Base-by-base conservation (phyloP, 805 yeast species). In the Sungouiozyma ichnusensis region DNA sequence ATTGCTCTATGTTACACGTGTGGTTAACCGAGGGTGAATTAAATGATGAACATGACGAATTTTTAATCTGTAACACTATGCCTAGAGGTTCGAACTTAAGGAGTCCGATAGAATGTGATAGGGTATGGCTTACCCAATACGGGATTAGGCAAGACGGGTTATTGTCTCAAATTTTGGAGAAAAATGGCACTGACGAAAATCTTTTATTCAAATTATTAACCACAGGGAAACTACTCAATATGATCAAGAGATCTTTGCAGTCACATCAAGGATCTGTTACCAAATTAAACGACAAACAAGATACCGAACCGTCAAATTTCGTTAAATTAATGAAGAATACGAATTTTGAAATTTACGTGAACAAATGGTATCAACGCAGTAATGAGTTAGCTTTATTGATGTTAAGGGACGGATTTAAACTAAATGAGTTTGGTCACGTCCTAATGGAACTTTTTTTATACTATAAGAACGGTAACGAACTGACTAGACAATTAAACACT, bases 171-270 rank as follows among this genome's bases (percentile, higher is more conserved):
- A 76, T 90, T 45, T 66, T 65, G 16, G 24, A 17, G 19, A 73
- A 69, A 2, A 56, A 78, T 5, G 82, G 82, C 49, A 46, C 47
- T 38, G 44, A 48, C 4, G 32, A 27, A 9, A 24, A 31, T 17
- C 38, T 56, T 16, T 36, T 59, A 14, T 69, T 71, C 38, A 81
- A 81, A 58, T 71, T 90, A 0, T 64, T 90, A 18, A 66, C 78
- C 39, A 85, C 96, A 0, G 99, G 99, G 1, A 88, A 86, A 60
- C 80, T 80, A 51, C 64, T 87, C 43, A 84, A 85, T 52, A 79
- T 90, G 2, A 68, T 33, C 34, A 64, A 44, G 61, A 62, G 44
- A 57, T 68, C 55, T 47, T 56, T 44, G 32, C 52, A 50, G 13
- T 17, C 54, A 3, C 52, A 50, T 18, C 33, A 39, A 17, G 16